Evolutionary conservation across 2,329 filamentous ascomycete genomes (phyloP).

Genomic region (Dactylellina sp.): DNA sequence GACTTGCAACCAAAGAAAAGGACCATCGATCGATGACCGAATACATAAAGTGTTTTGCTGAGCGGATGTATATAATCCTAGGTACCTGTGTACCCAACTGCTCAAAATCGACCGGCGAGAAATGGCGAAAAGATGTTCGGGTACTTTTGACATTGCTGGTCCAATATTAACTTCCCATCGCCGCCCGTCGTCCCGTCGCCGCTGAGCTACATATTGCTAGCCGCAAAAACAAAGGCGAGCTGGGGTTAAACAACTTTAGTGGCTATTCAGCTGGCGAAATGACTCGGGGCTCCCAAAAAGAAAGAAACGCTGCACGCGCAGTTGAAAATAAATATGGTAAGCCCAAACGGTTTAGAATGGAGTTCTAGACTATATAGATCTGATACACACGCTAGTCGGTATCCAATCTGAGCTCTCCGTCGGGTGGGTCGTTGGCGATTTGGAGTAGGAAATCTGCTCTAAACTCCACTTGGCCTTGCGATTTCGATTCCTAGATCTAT

Average conservation of each 20-base stretch:
- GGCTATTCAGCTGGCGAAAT: no score
- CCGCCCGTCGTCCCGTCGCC: slow-evolving; percentile 7
- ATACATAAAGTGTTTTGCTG: no score
- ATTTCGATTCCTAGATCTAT: not conserved
- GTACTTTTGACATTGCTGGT: not conserved
- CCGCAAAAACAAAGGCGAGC: slow-evolving; percentile 5
- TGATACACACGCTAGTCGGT: not conserved
- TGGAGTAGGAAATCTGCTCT: not conserved
- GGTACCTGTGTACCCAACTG: no score
- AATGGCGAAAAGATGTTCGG: not conserved
- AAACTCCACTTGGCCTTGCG: not conserved
- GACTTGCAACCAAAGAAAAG: no score
- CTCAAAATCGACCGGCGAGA: no score
- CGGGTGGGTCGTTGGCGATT: not conserved
- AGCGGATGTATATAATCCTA: no score
- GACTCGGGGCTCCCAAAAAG: not conserved
- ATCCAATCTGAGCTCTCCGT: slow-evolving; percentile 1
- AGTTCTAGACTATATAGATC: not conserved
- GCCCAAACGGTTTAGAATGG: not conserved
- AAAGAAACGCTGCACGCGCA: slow-evolving; percentile 1
- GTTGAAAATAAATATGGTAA: not conserved
- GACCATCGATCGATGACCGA: no score
- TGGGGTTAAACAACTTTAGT: not conserved
- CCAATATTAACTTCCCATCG: slow-evolving; percentile 4
- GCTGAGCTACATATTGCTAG: not conserved